Evolutionary conservation across 2,329 filamentous ascomycete genomes (phyloP), one percentile per base, ranked within the genome.

Genomic region (Drechslerella coelobrocha): DNA sequence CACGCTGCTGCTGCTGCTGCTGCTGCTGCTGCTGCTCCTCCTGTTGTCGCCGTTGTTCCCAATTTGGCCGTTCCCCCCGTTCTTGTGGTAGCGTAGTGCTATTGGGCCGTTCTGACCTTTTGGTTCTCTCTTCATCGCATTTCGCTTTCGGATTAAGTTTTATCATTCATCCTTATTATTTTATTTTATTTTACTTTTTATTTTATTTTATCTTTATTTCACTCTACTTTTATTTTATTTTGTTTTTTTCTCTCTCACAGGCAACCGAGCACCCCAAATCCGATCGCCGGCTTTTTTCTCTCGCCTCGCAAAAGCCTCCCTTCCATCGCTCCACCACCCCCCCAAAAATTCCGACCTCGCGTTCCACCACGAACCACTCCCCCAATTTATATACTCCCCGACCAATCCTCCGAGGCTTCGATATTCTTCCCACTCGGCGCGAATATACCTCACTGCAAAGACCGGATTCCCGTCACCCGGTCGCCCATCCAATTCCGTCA

Each of bases 401-500:
- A n/a, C n/a, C n/a, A n/a, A n/a, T n/a, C n/a, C n/a, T n/a, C 37
- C 26, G 51, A 52, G 52, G 41, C 29, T 23, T 39, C 34, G 6
- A 19, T n/a, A 39, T 48, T 21, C 23, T 8, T 23, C 45, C 19
- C 17, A 24, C 37, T 10, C 26, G 43, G 50, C 1, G 19, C 12
- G 14, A 41, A 3, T 17, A n/a, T 14, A 31, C 31, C 29, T n/a
- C n/a, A n/a, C n/a, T n/a, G n/a, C n/a, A n/a, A n/a, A n/a, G n/a
- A n/a, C n/a, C n/a, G n/a, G n/a, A n/a, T n/a, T n/a, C n/a, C n/a
- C n/a, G n/a, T n/a, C n/a, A n/a, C n/a, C n/a, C n/a, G n/a, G n/a
- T 43, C 34, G 27, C 12, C 17, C 21, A 34, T 10, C 19, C 8
- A 23, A 57, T 61, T 57, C 63, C 9, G 65, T 69, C 65, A 69